Conservation (phyloP, 139 green algal species). For the Closterium sp. region DNA sequence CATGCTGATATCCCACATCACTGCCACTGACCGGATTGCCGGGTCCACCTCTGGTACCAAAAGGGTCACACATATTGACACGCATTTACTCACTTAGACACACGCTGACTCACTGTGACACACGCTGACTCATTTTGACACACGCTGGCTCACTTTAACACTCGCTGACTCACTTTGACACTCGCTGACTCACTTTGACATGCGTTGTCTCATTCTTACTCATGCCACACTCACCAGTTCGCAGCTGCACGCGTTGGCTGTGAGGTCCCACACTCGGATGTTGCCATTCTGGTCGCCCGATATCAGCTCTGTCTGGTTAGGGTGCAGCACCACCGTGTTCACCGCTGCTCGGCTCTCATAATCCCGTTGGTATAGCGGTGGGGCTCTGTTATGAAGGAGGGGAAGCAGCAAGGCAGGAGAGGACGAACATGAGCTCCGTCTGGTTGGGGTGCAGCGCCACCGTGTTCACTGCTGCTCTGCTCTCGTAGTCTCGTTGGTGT, state of each 20-base stretch:
- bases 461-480: slow-evolving; percentile 86
- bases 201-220: too few species aligned
- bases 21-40: slow-evolving; percentile 52
- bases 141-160: not conserved
- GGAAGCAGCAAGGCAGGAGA: not conserved
- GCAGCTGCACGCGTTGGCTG: slow-evolving; percentile 86
- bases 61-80: too few species aligned
- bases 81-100: too few species aligned
- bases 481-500: slow-evolving; percentile 88
- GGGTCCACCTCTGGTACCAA: too few species aligned
- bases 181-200: not conserved
- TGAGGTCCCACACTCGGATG: slow-evolving; percentile 98
- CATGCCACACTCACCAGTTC: slow-evolving; percentile 68
- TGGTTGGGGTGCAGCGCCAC: slow-evolving; percentile 93
- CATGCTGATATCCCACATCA: too few species aligned
- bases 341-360: slow-evolving; percentile 89
- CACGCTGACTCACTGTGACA: not conserved
- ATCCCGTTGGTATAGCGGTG: slow-evolving; percentile 74
- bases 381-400: not conserved
- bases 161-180: not conserved
- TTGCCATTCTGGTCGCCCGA: slow-evolving; percentile 95
- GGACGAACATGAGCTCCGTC: slow-evolving; percentile 79
- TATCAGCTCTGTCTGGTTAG: slow-evolving; percentile 90
- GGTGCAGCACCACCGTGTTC: slow-evolving; percentile 94
- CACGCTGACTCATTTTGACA: too few species aligned